Base-by-base conservation (phyloP, 2,329 filamentous ascomycete species). In the Colletotrichum higginsianum region DNA sequence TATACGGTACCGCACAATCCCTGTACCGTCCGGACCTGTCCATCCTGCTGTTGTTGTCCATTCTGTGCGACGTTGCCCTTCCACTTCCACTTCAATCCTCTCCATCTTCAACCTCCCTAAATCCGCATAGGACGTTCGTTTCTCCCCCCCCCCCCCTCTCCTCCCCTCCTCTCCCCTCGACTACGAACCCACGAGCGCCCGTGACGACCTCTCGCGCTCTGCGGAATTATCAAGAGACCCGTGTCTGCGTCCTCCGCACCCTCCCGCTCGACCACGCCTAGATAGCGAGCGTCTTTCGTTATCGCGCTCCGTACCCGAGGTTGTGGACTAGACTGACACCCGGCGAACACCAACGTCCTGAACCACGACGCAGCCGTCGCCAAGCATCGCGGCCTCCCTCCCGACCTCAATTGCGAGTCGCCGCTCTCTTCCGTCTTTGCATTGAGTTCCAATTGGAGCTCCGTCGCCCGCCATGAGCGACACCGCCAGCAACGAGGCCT, bases 21-120 rank as follows among this genome's bases (percentile, higher is more conserved):
- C 23, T 52, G 21, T 44, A 55, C 47, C 35, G 40, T 46, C 40
- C 56, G 66, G 44, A 23, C 53, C 66, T 65, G 61, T 69, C 61
- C 55, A 46, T 52, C 21, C 55, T 38, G 23, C 52, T 40, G 18
- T 38, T 38, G 46, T 50, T 67, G 15, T 49, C 58, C 57, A 61
- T 68, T 61, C 61, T 61, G 67, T 70, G 67, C 67, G 62, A 66
- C 67, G 49, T 64, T 63, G 68, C 65, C 65, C 68, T 71, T 64
- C 50, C 58, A 58, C 49, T 53, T 55, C 53, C 53, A 63, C 49
- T 53, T 55, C 53, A 46, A 63, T 53, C 52, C 55, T 66, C 67
- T 60, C 30, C 46, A 73, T 66, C 71, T 55, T 73, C 71, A 73
- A 71, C 62, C 67, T 71, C 68, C 62, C 67, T 56, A 60, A 71